phyloP scores from a whole-genome alignment of 75 land plant genomes.

The Pinus albicaulis region DNA sequence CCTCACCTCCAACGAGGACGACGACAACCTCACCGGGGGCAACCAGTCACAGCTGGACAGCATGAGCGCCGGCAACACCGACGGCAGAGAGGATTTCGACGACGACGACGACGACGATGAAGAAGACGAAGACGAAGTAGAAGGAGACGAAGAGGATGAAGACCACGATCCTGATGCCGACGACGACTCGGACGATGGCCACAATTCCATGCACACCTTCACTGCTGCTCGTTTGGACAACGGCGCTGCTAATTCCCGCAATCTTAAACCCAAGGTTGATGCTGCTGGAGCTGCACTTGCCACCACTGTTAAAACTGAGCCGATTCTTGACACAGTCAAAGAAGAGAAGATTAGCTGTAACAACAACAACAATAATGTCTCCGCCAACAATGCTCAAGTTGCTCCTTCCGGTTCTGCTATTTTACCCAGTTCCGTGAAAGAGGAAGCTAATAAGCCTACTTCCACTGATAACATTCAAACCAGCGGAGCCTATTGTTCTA shows the following conservation, averaged over 20 bases:
- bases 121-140: slow-evolving; percentile 52
- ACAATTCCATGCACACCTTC: slow-evolving; percentile 70
- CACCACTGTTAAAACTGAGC: slow-evolving; percentile 10
- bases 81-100: slow-evolving; percentile 32
- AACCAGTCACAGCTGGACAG: slow-evolving; percentile 35
- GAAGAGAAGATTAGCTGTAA: slow-evolving; percentile 51
- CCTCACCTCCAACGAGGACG: slow-evolving; percentile 71
- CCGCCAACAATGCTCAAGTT: slow-evolving; percentile 20
- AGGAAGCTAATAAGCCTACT: slow-evolving; percentile 60
- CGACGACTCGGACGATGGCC: slow-evolving; percentile 48
- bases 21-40: slow-evolving; percentile 56
- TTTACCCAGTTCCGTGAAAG: slow-evolving; percentile 48
- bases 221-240: slow-evolving; percentile 74
- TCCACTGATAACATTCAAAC: slow-evolving; percentile 84
- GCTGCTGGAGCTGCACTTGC: not conserved
- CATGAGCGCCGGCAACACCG: slow-evolving; percentile 27
- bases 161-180: slow-evolving; percentile 38
- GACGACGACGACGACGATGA: slow-evolving; percentile 39
- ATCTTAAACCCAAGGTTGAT: slow-evolving; percentile 7
- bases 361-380: slow-evolving; percentile 11
- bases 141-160: slow-evolving; percentile 36
- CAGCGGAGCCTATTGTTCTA: slow-evolving; percentile 92
- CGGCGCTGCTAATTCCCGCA: slow-evolving; percentile 8
- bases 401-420: slow-evolving; percentile 14
- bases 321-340: slow-evolving; percentile 9